These are phyloP conservation scores for Cyberlindnera mrakii DNA, from an alignment of 805 yeast genomes.

Conservation along the genomic window DNA sequence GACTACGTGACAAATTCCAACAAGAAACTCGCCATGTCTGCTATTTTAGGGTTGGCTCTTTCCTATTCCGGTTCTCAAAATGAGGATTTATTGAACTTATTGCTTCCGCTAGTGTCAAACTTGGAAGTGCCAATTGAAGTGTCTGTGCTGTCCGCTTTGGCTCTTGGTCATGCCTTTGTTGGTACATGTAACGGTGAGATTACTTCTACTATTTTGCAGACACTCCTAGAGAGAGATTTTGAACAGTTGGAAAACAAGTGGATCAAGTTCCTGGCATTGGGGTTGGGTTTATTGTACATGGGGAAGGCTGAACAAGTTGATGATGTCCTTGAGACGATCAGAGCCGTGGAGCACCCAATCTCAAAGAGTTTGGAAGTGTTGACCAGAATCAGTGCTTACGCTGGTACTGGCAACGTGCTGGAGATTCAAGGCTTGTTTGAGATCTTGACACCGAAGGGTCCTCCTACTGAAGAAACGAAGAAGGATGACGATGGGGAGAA, in stretches of 20 bases:
- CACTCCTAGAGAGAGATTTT: slow-evolving; percentile 79
- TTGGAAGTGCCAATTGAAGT: slow-evolving; percentile 68
- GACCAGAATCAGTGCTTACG: slow-evolving; percentile 89
- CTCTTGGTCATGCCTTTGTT: slow-evolving; percentile 90
- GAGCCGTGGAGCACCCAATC: slow-evolving; percentile 93
- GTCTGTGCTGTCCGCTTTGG: slow-evolving; percentile 80
- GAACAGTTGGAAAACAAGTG: slow-evolving; percentile 77
- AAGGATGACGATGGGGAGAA: slow-evolving; percentile 53
- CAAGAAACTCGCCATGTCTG: slow-evolving; percentile 63
- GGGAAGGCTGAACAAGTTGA: slow-evolving; percentile 93
- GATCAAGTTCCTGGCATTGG: slow-evolving; percentile 86
- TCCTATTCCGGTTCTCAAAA: slow-evolving; percentile 94
- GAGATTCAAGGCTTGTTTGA: slow-evolving; percentile 88
- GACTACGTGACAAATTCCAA: slow-evolving; percentile 71
- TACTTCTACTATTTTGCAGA: slow-evolving; percentile 86
- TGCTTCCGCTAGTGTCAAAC: slow-evolving; percentile 81
- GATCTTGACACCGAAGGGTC: slow-evolving; percentile 70
- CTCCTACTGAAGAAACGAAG: slow-evolving; percentile 48
- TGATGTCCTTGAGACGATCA: slow-evolving; percentile 88
- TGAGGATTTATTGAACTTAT: slow-evolving; percentile 69
- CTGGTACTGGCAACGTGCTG: slow-evolving; percentile 96
- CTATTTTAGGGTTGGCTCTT: slow-evolving; percentile 87
- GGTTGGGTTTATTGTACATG: slow-evolving; percentile 85
- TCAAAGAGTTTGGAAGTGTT: slow-evolving; percentile 83
- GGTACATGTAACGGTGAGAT: slow-evolving; percentile 95